A percentile compares a stretch with the other conserved stretches of the same genome.
These are phyloP conservation scores for Phalaenopsis aphrodite DNA, from an alignment of 106 monocot genomes.

Conservation along the genomic window DNA sequence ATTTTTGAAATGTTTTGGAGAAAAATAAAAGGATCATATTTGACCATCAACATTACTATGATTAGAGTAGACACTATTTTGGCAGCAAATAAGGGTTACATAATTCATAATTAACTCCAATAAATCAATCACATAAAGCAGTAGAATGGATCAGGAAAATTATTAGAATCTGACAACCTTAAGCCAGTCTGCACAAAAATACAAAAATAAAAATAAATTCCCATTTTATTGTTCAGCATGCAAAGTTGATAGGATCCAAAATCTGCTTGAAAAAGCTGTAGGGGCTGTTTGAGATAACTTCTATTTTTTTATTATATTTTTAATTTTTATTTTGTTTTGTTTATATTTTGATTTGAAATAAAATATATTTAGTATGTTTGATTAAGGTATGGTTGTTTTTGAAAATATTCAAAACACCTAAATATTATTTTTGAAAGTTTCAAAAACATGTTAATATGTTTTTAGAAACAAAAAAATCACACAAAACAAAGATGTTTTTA, in stretches of 20 bases:
- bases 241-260: neutral
- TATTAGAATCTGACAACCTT: neutral
- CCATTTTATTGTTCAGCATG: neutral
- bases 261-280: neutral
- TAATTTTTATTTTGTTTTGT: too few relatives aligned
- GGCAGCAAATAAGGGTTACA: neutral
- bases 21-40: neutral
- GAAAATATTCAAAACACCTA: too few relatives aligned
- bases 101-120: neutral
- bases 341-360: too few relatives aligned
- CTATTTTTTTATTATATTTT: too few relatives aligned
- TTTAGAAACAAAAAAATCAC: too few relatives aligned
- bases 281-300: too few relatives aligned
- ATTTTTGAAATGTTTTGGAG: neutral
- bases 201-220: neutral
- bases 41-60: neutral
- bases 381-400: too few relatives aligned
- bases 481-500: too few relatives aligned
- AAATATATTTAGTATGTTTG: too few relatives aligned
- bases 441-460: too few relatives aligned
- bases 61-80: neutral
- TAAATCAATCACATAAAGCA: too few relatives aligned
- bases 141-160: neutral
- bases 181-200: neutral
- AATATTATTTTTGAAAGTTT: too few relatives aligned